Percentiles rank a stretch among this genome's conserved stretches.
Conservation (phyloP, 176 grass and related monocot genomes). For the Raddia distichophylla region DNA sequence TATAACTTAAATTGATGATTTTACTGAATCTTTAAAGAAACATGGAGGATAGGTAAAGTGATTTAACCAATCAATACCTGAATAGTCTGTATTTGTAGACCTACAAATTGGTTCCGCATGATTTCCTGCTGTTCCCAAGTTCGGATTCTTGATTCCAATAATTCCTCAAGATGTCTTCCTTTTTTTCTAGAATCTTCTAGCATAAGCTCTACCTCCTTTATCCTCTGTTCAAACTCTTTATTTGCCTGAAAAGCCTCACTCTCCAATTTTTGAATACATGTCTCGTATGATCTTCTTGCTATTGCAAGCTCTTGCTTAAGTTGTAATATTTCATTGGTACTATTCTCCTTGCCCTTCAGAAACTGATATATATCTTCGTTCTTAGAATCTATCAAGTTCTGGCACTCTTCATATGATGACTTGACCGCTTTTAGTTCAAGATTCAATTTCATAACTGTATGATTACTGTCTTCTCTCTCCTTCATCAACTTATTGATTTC, state of each 20-base stretch:
- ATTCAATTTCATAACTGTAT: conserved; percentile 41
- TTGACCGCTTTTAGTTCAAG: conserved; percentile 47
- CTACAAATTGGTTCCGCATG: conserved; percentile 39
- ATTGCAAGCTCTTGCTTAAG: conserved; percentile 52
- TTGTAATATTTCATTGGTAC: conserved; percentile 40
- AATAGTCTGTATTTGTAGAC: conserved; percentile 50
- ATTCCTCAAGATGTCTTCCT: conserved; percentile 48
- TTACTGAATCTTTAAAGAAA: conserved; percentile 12
- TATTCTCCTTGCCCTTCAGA: conserved; percentile 49
- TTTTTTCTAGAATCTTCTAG: conserved; percentile 53
- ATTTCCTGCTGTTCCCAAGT: conserved; percentile 48
- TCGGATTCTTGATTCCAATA: conserved; percentile 49
- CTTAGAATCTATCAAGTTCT: conserved; percentile 42
- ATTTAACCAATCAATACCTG: conserved; percentile 47
- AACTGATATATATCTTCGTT: conserved; percentile 39
- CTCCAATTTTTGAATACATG: conserved; percentile 50
- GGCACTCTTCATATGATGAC: conserved; percentile 49
- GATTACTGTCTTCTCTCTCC: conserved; percentile 52
- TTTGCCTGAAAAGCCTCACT: conserved; percentile 37
- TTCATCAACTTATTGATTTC: conserved; percentile 57
- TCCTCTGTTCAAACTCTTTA: conserved; percentile 45
- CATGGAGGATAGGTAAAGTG: background rate
- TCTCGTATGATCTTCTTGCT: conserved; percentile 36
- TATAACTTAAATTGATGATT: conserved; percentile 42
- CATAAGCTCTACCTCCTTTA: conserved; percentile 50